Evolutionary conservation across 495 filamentous ascomycete genomes (phyloP).

Genomic region (Talaromyces ruber): DNA sequence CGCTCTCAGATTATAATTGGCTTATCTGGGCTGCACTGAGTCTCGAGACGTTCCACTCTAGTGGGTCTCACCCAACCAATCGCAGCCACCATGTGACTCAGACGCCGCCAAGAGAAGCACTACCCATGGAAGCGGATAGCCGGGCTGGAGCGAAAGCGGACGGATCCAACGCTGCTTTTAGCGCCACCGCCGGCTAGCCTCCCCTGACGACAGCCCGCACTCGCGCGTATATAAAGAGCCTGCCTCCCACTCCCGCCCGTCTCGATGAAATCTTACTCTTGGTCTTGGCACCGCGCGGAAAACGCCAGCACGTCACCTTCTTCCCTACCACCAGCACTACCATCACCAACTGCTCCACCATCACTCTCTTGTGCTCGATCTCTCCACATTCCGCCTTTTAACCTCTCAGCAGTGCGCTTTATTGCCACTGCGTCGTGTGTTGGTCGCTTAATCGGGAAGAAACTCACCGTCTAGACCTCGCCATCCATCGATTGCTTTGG

Average conservation of each 20-base stretch:
- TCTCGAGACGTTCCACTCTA: constrained; percentile 12
- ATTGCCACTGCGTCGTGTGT: background rate
- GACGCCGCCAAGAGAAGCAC: background rate
- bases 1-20: constrained; percentile 5
- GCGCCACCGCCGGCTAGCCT: constrained; percentile 32
- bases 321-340: constrained; percentile 15
- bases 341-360: background rate
- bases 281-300: constrained; percentile 42
- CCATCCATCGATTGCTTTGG: background rate
- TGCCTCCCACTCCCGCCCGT: constrained; percentile 31
- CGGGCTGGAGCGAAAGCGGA: background rate
- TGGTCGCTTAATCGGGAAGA: background rate
- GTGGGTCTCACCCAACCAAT: constrained; percentile 2
- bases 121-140: constrained; percentile 24
- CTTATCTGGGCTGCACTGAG: background rate
- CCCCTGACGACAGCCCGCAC: constrained; percentile 24
- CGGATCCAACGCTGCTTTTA: constrained; percentile 29
- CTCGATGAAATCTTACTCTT: constrained; percentile 27
- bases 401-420: background rate
- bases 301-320: constrained; percentile 18
- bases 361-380: background rate
- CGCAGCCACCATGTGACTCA: background rate
- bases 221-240: constrained; percentile 36
- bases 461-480: background rate
- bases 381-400: background rate